Percentiles rank a stretch among this genome's conserved stretches.
Conservation (phyloP, 2,329 filamentous ascomycete species). For the Aspergillus pseudotamarii region DNA sequence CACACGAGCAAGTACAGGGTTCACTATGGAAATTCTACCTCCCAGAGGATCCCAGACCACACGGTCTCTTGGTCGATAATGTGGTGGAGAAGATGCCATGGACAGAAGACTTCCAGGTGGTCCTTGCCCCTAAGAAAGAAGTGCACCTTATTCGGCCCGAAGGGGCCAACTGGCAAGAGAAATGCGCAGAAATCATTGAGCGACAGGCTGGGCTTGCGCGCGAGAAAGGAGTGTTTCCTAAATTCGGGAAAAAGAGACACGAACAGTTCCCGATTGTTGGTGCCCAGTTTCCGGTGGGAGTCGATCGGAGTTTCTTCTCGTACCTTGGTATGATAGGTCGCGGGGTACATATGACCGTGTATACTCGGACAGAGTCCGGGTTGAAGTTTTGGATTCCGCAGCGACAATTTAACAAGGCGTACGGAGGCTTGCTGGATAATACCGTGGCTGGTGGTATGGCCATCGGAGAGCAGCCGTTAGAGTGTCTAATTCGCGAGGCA, state of each 20-base stretch:
- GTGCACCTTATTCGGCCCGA: conserved; percentile 8
- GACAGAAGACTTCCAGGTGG: conserved; percentile 11
- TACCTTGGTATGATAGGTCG: conserved; percentile 10
- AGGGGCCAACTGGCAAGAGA: not conserved
- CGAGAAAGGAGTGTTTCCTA: conserved; percentile 4
- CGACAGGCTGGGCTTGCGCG: conserved; percentile 5
- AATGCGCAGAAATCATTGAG: conserved; percentile 9
- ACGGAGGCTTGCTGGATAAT: conserved; percentile 11
- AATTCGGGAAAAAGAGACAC: not conserved
- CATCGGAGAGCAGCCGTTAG: conserved; percentile 10
- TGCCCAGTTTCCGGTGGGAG: conserved; percentile 7
- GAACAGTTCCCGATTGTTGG: conserved; percentile 14
- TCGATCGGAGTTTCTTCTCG: conserved; percentile 12
- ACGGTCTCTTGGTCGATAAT: conserved; percentile 9
- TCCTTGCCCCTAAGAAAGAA: conserved; percentile 1
- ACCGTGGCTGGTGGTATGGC: conserved; percentile 15
- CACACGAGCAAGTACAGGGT: not conserved
- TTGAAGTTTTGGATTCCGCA: conserved; percentile 13
- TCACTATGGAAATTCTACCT: conserved; percentile 15
- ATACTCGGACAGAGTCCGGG: not conserved
- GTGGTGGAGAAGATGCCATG: conserved; percentile 14
- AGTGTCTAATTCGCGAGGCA: conserved; percentile 13
- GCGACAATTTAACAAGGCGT: conserved; percentile 9
- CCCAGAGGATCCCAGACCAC: conserved; percentile 12
- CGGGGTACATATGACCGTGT: conserved; percentile 14